These are phyloP conservation scores for Bimuria novae-zelandiae DNA, from an alignment of 2,329 filamentous ascomycete species.

Conservation along the genomic window DNA sequence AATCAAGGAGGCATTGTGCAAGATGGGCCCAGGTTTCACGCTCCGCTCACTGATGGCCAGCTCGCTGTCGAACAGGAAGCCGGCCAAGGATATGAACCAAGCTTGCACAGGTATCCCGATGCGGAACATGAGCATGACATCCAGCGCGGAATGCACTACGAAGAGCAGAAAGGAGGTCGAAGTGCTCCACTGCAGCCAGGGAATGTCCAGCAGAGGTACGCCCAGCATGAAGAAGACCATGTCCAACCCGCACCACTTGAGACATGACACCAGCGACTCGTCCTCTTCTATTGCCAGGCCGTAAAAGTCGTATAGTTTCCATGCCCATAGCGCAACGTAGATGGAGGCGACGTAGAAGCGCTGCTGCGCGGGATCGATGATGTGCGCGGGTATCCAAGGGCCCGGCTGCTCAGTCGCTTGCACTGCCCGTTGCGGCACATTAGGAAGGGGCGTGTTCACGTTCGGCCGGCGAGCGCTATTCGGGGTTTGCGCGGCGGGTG, in stretches of 20 bases:
- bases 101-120: slow-evolving; percentile 77
- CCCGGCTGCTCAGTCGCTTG: slow-evolving; percentile 31
- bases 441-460: slow-evolving; percentile 39
- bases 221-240: slow-evolving; percentile 87
- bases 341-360: slow-evolving; percentile 83
- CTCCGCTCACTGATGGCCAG: slow-evolving; percentile 90
- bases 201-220: slow-evolving; percentile 85
- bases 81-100: slow-evolving; percentile 73
- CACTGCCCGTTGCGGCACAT: slow-evolving; percentile 27
- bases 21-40: slow-evolving; percentile 83
- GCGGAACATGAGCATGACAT: slow-evolving; percentile 91
- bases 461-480: slow-evolving; percentile 37
- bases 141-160: slow-evolving; percentile 70
- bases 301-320: slow-evolving; percentile 86
- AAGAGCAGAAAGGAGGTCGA: slow-evolving; percentile 73
- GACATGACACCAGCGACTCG: slow-evolving; percentile 85
- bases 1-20: slow-evolving; percentile 92
- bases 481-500: slow-evolving; percentile 31
- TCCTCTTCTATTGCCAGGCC: slow-evolving; percentile 78
- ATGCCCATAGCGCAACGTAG: slow-evolving; percentile 76
- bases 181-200: slow-evolving; percentile 92
- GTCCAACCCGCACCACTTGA: slow-evolving; percentile 93
- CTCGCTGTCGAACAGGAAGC: slow-evolving; percentile 89
- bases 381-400: slow-evolving; percentile 78
- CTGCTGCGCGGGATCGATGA: slow-evolving; percentile 90